phyloP scores from a whole-genome alignment of 352 stramenopile species.

The Globisporangium carolinianum region DNA sequence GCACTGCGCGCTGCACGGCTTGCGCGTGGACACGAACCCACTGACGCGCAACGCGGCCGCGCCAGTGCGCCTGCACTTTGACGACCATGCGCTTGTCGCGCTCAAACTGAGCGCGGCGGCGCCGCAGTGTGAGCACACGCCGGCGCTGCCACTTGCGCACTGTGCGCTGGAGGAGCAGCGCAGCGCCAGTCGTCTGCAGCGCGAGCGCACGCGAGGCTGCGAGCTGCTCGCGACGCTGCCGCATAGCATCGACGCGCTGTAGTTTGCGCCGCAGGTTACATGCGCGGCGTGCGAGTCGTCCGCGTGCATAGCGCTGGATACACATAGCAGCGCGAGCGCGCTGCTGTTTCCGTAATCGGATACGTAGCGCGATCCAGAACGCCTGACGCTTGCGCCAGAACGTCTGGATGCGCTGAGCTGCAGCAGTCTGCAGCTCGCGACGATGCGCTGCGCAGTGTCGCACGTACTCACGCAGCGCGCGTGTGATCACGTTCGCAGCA shows the following conservation, averaged over 20 bases:
- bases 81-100: conserved; percentile 50
- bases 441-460: conserved; percentile 4
- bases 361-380: conserved; percentile 37
- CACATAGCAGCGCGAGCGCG: conserved; percentile 26
- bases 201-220: conserved; percentile 7
- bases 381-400: conserved; percentile 48
- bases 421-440: conserved; percentile 9
- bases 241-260: conserved; percentile 16
- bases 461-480: conserved; percentile 23
- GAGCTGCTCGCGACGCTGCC: conserved; percentile 3
- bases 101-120: conserved; percentile 52
- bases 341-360: conserved; percentile 28
- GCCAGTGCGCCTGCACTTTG: conserved; percentile 45
- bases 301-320: conserved; percentile 35
- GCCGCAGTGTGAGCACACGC: conserved; percentile 23
- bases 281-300: conserved; percentile 24
- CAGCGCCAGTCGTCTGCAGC: conserved; percentile 25
- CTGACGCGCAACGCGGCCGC: conserved; percentile 29
- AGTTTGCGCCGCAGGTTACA: conserved; percentile 34
- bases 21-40: conserved; percentile 17
- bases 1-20: conserved; percentile 18
- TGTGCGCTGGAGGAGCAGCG: conserved; percentile 33
- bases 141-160: conserved; percentile 34
- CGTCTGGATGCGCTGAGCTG: conserved; percentile 29
- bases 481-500: conserved; percentile 38